These are phyloP conservation scores for Aspergillus sergii DNA, from an alignment of 2,329 filamentous ascomycete genomes.

Conservation along the genomic window DNA sequence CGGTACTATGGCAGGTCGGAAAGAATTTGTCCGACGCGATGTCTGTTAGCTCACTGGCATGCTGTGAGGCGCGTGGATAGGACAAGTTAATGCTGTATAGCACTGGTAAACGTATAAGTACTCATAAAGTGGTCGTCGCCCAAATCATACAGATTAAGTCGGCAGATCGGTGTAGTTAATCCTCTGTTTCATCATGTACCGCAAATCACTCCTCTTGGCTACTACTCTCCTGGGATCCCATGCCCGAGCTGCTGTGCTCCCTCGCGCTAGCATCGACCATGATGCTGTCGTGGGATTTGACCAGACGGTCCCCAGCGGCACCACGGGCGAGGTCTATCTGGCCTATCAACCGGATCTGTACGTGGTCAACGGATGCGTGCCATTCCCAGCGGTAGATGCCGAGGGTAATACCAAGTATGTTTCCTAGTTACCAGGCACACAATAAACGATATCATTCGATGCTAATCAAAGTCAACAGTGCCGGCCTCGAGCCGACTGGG, in stretches of 20 bases:
- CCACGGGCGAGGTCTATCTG: slow-evolving; percentile 52
- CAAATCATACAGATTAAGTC: not conserved
- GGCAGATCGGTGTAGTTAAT: not conserved
- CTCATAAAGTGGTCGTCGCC: not conserved
- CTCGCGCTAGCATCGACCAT: slow-evolving; percentile 48
- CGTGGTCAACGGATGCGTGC: slow-evolving; percentile 63
- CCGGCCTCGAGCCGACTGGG: slow-evolving; percentile 48
- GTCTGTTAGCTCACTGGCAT: not conserved
- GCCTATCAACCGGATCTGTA: slow-evolving; percentile 60
- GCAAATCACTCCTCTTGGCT: not conserved
- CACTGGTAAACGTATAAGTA: not conserved
- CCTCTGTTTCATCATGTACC: not conserved
- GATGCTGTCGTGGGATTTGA: slow-evolving; percentile 57
- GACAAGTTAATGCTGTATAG: not conserved
- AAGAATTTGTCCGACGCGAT: not conserved
- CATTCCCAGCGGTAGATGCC: slow-evolving; percentile 63
- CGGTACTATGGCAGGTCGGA: not conserved
- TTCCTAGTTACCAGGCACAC: too few relatives aligned
- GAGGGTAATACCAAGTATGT: slow-evolving; percentile 60
- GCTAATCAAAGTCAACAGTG: slow-evolving; percentile 31
- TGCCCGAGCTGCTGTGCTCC: not conserved
- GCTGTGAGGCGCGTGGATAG: not conserved
- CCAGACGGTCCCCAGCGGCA: slow-evolving; percentile 54
- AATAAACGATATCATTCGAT: not conserved
- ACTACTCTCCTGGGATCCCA: not conserved